phyloP scores from a whole-genome alignment of 768 basidiomycete genomes.

The Gloeostereum incarnatum region DNA sequence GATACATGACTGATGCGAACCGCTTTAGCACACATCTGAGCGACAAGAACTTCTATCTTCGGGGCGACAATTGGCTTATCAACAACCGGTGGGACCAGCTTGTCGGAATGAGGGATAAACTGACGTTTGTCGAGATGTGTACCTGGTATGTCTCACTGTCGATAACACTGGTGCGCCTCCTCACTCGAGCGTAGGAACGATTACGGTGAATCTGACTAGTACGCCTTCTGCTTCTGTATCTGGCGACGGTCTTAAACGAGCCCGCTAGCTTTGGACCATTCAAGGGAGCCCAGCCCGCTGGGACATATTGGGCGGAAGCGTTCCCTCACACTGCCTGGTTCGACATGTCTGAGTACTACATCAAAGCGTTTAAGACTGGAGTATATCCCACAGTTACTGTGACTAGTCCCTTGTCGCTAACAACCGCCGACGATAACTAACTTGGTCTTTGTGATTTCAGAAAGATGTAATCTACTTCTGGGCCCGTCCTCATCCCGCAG shows the following conservation, averaged over 20 bases:
- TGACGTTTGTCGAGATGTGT: conserved; percentile 55
- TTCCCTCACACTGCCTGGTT: conserved; percentile 48
- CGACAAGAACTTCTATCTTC: conserved; percentile 60
- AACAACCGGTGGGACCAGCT: conserved; percentile 65
- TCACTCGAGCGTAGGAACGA: conserved; percentile 41
- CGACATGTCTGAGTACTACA: conserved; percentile 56
- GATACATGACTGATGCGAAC: conserved; percentile 1
- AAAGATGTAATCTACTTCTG: conserved; percentile 43
- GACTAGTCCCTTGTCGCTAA: too few relatives aligned
- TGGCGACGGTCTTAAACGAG: too few relatives aligned
- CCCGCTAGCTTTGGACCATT: conserved; percentile 57
- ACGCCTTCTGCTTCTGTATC: conserved; percentile 6
- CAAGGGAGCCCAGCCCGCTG: conserved; percentile 31
- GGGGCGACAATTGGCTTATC: conserved; percentile 61
- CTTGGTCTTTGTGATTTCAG: conserved; percentile 14
- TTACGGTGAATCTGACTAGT: conserved; percentile 72
- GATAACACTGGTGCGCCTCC: background rate
- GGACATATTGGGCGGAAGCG: conserved; percentile 32
- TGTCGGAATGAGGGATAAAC: conserved; percentile 41
- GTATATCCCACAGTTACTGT: conserved; percentile 47
- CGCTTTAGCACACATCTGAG: conserved; percentile 40
- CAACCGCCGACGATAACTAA: too few relatives aligned
- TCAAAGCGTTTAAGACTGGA: conserved; percentile 61
- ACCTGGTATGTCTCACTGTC: conserved; percentile 50
- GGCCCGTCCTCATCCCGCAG: conserved; percentile 57